Evolutionary conservation across 345 rosid species (phyloP), one percentile per base, ranked within the genome.

Genomic region (Gossypium mustelinum): DNA sequence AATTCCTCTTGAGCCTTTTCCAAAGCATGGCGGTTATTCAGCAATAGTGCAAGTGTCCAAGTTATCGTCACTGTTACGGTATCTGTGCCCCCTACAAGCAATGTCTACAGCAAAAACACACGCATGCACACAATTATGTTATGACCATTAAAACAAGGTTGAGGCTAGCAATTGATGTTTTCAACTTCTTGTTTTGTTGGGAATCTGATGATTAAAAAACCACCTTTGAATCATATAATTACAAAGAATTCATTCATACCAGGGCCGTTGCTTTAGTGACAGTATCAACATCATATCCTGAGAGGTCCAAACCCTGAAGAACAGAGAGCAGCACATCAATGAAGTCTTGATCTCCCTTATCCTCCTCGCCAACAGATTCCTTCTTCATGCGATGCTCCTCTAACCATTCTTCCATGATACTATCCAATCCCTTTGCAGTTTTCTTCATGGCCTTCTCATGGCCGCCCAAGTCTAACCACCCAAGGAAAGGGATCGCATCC

Each of bases 391-490:
- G 65, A 57, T 81, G 84, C 68, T 81, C 77, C 27, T 75, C 62
- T 20, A 81, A 51, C 84, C 81, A 81, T 2, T 68, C 80, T 55
- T 70, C 70, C 25, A 51, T 39, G n/a, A 82, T 39, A n/a, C 25
- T 22, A 16, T 84, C 85, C 44, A 84, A n/a, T 60, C 78, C 82
- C 48, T 75, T 68, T 14, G 76, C 75, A 13, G 75, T 73, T 58
- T 51, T 80, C 77, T 80, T 82, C 87, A 84, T 82, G 41, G 63
- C 83, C 75, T 80, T 84, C 41, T 80, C 85, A 67, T 79, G 72
- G 3, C 87, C 83, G 1, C 84, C 85, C 43, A 82, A 9, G 57
- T 84, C 87, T 43, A 82, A 47, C 83, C 85, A 84, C 7, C 84
- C 80, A 2, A 84, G 81, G 76, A 70, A 78, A 24, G 82, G 85